Evolutionary conservation across 352 stramenopile species (phyloP).

Genomic region (Phytophthora quininea): DNA sequence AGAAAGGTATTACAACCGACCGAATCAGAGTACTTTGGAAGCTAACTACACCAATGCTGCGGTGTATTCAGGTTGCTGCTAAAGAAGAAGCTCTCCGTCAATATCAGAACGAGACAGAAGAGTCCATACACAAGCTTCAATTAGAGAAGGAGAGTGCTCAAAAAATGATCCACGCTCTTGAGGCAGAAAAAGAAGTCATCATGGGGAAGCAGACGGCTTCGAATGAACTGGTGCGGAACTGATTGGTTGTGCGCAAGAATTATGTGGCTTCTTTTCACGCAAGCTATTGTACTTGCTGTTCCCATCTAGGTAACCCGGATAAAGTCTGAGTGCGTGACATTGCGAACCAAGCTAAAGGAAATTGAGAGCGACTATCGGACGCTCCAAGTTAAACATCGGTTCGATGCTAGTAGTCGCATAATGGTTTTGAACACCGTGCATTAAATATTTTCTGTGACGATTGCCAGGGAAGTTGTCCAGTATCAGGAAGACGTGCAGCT

Average conservation of each 20-base stretch:
- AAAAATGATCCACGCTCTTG: constrained; percentile 52
- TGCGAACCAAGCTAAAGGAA: constrained; percentile 80
- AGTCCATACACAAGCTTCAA: constrained; percentile 53
- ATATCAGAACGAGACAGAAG: constrained; percentile 49
- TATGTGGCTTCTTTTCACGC: neutral
- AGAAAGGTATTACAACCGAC: constrained; percentile 41
- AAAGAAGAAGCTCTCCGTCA: constrained; percentile 53
- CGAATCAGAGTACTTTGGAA: too few species aligned
- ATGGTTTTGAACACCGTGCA: too few species aligned
- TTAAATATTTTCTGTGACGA: neutral
- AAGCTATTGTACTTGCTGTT: neutral
- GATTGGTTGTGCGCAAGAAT: neutral
- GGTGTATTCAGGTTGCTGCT: constrained; percentile 37
- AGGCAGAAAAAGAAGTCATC: constrained; percentile 61
- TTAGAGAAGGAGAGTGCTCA: constrained; percentile 53
- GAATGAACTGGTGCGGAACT: constrained; percentile 58
- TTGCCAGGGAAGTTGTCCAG: constrained; percentile 56
- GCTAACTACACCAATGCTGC: neutral
- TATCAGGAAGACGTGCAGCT: constrained; percentile 74
- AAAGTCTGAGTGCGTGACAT: constrained; percentile 67
- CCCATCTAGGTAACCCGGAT: constrained; percentile 54
- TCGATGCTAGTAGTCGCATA: neutral
- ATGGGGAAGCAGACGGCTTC: constrained; percentile 54
- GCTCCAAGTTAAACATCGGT: constrained; percentile 80
- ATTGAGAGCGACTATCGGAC: constrained; percentile 76